Base-by-base conservation (phyloP, 306 rosid species). In the Senna siamea region DNA sequence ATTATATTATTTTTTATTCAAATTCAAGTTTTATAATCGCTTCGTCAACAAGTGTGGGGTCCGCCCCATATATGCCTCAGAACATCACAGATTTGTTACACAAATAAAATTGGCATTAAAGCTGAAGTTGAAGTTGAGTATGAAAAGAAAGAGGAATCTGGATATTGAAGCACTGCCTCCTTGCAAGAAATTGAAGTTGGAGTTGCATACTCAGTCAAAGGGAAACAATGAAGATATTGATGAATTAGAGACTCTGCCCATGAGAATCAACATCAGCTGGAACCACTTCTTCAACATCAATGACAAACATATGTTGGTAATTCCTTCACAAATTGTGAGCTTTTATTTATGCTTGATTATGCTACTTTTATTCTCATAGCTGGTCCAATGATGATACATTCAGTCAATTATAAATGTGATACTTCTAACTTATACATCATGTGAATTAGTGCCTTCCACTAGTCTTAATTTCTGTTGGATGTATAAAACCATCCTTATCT, bases 131-230 rank as follows among this genome's bases (percentile, higher is more conserved):
- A 32, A 57, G 19, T 57, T 57, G 38, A 1, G 38, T 8, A 57
- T 1, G 4, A 23, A 11, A 10, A 23, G 12, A 56, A n/a, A 28
- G 34, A 57, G 63, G 34, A 0, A 8, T 10, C 14, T 5, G 15
- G 18, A 28, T 26, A 13, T 57, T 57, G 63, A 57, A 26, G 7
- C 41, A 58, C 13, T 30, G 18, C 22, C 65, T 14, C 65, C 6
- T 6, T 58, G 65, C 65, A 58, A 58, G 65, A 58, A 58, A 58
- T 58, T 32, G 41, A 30, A 58, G 35, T 5, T 58, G 20, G 22
- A 58, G 10, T 28, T 58, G 38, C 14, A 1, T 57, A 13, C 63
- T 28, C 63, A 57, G 5, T 0, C 38, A 2, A 57, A 5, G 18
- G 19, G 63, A 57, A 38, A 11, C 12, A 18, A 12, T 26, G 38